Base-by-base conservation (phyloP, 2,329 filamentous ascomycete genomes). In the Thielaviopsis populi region DNA sequence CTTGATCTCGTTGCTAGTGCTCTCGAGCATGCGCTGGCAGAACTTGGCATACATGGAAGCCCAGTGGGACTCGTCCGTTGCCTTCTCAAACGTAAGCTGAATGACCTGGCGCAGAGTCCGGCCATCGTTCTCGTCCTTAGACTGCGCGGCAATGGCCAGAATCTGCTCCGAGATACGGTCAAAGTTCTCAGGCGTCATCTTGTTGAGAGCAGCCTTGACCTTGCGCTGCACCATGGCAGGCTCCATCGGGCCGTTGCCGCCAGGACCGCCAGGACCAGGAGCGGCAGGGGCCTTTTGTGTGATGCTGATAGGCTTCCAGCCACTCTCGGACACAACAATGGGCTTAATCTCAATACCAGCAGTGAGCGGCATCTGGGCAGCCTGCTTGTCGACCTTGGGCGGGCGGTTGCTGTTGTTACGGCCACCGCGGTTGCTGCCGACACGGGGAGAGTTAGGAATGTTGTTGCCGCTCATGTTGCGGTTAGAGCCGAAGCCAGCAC, bases 151-250 rank as follows among this genome's bases (percentile, higher is more conserved):
- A 73, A 99, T 99, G 63, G 85, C 81, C 37, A 99, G 82, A 67
- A 99, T 96, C 74, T 96, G 91, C 67, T 91, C 88, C 6, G 94
- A 84, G 69, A 99, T 96, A 77, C 87, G 91, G 73, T 96, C 91
- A 71, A 99, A 99, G 73, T 97, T 99, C 77, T 99, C 94, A 0
- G 94, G 94, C 0, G 94, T 97, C 94, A 99, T 97, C 87, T 99
- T 99, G 85, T 99, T 99, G 71, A 99, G 80, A 67, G 89, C 89
- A 68, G 91, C 88, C 85, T 99, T 99, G 74, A 99, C 94, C 85
- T 99, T 99, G 70, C 92, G 87, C 78, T 99, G 94, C 65, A 99
- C 94, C 79, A 94, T 84, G 70, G 92, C 89, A 27, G 94, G 92
- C 68, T 95, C 84, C 77, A 97, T 83, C 70, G 89, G 81, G 8